Base-by-base conservation (phyloP, 805 yeast species). In the Nakazawaea siamensis region DNA sequence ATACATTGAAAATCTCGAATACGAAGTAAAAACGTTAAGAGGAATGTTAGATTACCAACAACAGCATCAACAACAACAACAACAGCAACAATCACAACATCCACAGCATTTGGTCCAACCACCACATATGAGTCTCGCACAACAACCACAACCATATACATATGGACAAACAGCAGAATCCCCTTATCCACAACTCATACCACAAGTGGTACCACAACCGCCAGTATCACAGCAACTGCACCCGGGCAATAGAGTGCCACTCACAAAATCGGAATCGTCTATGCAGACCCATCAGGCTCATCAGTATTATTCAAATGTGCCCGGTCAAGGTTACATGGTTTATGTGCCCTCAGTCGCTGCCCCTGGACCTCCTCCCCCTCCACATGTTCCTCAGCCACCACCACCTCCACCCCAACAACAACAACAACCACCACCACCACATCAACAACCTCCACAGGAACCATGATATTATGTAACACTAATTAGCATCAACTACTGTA, bases 1-100 rank as follows among this genome's bases (percentile, higher is more conserved):
- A 33, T 64, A 66, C 43, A 66, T 66, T 29, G 57, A 60, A 21
- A 40, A 51, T 4, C 45, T 66, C 25, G 64, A 66, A 31, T 49
- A 40, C 16, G 58, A 58, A 32, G 39, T 50, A 21, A 39, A 38
- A 4, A 41, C 38, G 7, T 33, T 57, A 18, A 35, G 47, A 19
- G 33, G 41, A 6, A 42, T 48, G 20, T 29, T 45, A 14, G 45
- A 41, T 8, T 36, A 34, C 7, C 41, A 28, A 14, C 41, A 38
- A 14, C 43, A 35, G 18, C 37, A 27, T n/a, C 26, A 18, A 5
- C 42, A 34, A 7, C 35, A 35, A 16, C 38, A 38, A 14, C 35
- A 29, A 16, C 33, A 24, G 12, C 27, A 15, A 15, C 37, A 33
- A 16, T 25, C 7, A 9, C 40, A 27, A 13, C 38, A 16, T 7